Evolutionary conservation across 768 basidiomycete species (phyloP), one percentile per base, ranked within the genome.

Genomic region (Agrocybe pediades): DNA sequence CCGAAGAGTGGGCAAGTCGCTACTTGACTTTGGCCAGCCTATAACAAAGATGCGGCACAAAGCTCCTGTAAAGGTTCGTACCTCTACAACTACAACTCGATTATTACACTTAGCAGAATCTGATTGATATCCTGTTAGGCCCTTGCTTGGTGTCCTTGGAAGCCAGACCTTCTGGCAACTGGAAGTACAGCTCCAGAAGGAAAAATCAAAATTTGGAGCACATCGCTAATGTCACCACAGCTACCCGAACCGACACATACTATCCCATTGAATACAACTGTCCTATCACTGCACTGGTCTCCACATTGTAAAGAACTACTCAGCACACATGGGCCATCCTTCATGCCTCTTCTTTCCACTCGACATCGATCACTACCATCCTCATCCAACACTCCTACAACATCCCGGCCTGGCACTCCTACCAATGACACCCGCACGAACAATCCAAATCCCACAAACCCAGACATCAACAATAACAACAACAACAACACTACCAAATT

Each of bases 71-170:
- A 80, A 77, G 62, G 83, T 83, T 61, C 42, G 73, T 67, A 41
- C 19, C n/a, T n/a, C n/a, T n/a, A n/a, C n/a, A n/a, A n/a, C 47
- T 50, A 27, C 3, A 53, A 53, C 25, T 41, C n/a, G 42, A n/a
- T 17, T 20, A 15, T 7, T 39, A 1, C 9, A 23, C 6, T 43
- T 2, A 27, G 41, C 26, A 23, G 21, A n/a, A 25, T 33, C 46
- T 58, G 19, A 61, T 27, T 13, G 13, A 16, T 20, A 9, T 41
- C 24, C 42, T n/a, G 41, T 33, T 59, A 90, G 88, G 90, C 91
- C 0, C 74, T 95, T 46, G 85, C 89, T 0, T 95, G 92, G 88
- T 92, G 88, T 59, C 88, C 91, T 0, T 95, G 93, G 93, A 84
- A 89, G 64, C 77, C 83, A 0, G 84, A 85, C 9, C 74, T 93